These are phyloP conservation scores for Skeletonema potamos DNA, from an alignment of 108 stramenopile genomes.

Conservation along the genomic window DNA sequence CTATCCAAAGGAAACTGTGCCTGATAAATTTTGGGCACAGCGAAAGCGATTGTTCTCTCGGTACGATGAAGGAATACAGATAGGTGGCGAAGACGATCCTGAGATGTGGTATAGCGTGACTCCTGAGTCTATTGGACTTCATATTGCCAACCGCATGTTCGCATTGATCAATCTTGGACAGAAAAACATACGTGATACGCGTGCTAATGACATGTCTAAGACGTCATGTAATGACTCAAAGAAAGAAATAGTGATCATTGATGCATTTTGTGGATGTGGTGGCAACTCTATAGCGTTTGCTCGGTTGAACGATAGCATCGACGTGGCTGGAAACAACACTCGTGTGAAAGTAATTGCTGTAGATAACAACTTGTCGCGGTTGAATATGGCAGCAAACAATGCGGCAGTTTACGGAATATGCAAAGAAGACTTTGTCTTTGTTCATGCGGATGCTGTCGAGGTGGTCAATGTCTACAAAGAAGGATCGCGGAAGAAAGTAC, in stretches of 20 bases:
- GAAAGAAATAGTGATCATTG: slow-evolving; percentile 52
- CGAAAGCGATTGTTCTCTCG: slow-evolving; percentile 69
- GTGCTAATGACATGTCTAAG: not conserved
- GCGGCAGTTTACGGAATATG: slow-evolving; percentile 63
- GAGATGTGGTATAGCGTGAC: slow-evolving; percentile 82
- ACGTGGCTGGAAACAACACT: slow-evolving; percentile 5
- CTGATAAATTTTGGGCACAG: slow-evolving; percentile 88
- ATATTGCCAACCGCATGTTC: slow-evolving; percentile 53
- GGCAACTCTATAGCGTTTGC: slow-evolving; percentile 86
- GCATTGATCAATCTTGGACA: not conserved
- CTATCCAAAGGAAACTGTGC: slow-evolving; percentile 57
- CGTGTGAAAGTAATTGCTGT: slow-evolving; percentile 58
- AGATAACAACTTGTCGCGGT: slow-evolving; percentile 59
- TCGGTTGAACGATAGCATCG: slow-evolving; percentile 3
- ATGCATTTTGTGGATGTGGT: slow-evolving; percentile 86
- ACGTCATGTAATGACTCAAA: not conserved
- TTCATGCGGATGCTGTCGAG: slow-evolving; percentile 61
- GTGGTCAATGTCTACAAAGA: slow-evolving; percentile 47
- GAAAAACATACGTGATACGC: not conserved
- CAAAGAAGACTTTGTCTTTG: slow-evolving; percentile 56
- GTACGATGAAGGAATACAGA: slow-evolving; percentile 79
- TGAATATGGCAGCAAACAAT: slow-evolving; percentile 76
- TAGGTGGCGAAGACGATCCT: slow-evolving; percentile 56
- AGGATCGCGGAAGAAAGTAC: slow-evolving; percentile 4
- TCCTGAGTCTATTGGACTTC: slow-evolving; percentile 80